Conservation (phyloP, 179 eudicot genomes). For the Actinidia arguta region DNA sequence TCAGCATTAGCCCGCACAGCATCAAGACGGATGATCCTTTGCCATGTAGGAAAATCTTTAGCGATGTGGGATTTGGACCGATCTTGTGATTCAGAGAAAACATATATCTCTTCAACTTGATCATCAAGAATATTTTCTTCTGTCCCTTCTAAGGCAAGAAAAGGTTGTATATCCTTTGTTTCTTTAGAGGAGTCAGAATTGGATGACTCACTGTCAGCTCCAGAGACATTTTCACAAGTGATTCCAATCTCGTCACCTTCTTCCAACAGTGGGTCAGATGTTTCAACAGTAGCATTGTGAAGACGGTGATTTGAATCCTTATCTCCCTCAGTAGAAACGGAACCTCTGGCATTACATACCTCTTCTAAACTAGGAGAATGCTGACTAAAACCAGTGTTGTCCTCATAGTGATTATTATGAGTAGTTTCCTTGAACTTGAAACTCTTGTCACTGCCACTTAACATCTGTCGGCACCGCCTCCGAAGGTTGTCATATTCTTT, state of each 20-base stretch:
- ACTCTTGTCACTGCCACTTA: conserved; percentile 30
- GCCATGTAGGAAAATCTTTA: conserved; percentile 71
- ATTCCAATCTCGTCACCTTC: conserved; percentile 40
- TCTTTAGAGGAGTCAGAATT: conserved; percentile 69
- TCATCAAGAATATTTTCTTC: conserved; percentile 35
- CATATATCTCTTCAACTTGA: conserved; percentile 14
- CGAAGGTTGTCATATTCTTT: conserved; percentile 59
- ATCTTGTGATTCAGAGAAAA: conserved; percentile 28
- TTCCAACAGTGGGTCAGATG: conserved; percentile 29
- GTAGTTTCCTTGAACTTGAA: conserved; percentile 37
- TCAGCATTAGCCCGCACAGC: conserved; percentile 68
- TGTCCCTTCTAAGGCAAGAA: conserved; percentile 30
- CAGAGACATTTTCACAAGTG: conserved; percentile 39
- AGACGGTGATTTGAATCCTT: conserved; percentile 35
- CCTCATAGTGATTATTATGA: conserved; percentile 38
- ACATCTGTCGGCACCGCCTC: conserved; percentile 50
- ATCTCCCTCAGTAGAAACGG: conserved; percentile 37
- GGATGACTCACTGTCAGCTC: conserved; percentile 51
- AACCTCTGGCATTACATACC: conserved; percentile 43
- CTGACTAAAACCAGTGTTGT: conserved; percentile 40
- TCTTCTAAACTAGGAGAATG: conserved; percentile 57
- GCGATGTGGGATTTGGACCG: conserved; percentile 25
- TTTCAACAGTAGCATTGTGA: conserved; percentile 19
- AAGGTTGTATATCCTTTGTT: conserved; percentile 37
- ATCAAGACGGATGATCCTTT: conserved; percentile 69